Conservation (phyloP, 768 basidiomycete genomes). For the Suillus lakei region DNA sequence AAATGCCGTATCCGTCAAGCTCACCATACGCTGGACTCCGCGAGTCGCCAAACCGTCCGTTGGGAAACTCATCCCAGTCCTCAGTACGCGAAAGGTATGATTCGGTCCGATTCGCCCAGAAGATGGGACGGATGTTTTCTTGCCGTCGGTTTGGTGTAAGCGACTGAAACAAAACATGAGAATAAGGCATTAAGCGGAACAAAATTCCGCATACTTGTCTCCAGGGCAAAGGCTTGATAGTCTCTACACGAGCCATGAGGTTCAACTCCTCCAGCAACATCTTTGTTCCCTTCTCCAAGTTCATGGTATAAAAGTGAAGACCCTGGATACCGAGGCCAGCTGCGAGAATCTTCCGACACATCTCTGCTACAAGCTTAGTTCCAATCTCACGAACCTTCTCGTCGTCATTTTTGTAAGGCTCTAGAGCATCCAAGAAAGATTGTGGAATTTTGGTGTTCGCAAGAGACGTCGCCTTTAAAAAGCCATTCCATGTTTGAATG, state of each 20-base stretch:
- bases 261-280: conserved; percentile 94
- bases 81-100: conserved; percentile 96
- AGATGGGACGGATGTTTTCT: conserved; percentile 96
- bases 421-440: conserved; percentile 72
- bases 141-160: conserved; percentile 90
- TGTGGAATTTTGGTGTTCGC: conserved; percentile 83
- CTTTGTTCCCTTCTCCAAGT: conserved; percentile 92
- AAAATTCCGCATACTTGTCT: conserved; percentile 67
- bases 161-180: conserved; percentile 49
- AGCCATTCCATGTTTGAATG: conserved; percentile 96
- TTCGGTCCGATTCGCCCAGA: conserved; percentile 97
- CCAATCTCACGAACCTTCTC: conserved; percentile 92
- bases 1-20: conserved; percentile 94
- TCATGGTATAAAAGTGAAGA: conserved; percentile 97
- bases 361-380: conserved; percentile 91
- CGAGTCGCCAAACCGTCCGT: conserved; percentile 97
- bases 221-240: conserved; percentile 96
- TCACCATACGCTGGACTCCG: conserved; percentile 98
- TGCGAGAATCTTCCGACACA: conserved; percentile 86
- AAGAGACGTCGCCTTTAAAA: conserved; percentile 79
- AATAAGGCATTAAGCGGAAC: conserved; percentile 17
- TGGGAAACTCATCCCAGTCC: conserved; percentile 99
- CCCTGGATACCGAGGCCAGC: conserved; percentile 85
- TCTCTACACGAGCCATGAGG: conserved; percentile 86
- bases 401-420: conserved; percentile 90